Conservation (phyloP, 164 flowering plant genomes). For the Chimonanthus praecox region DNA sequence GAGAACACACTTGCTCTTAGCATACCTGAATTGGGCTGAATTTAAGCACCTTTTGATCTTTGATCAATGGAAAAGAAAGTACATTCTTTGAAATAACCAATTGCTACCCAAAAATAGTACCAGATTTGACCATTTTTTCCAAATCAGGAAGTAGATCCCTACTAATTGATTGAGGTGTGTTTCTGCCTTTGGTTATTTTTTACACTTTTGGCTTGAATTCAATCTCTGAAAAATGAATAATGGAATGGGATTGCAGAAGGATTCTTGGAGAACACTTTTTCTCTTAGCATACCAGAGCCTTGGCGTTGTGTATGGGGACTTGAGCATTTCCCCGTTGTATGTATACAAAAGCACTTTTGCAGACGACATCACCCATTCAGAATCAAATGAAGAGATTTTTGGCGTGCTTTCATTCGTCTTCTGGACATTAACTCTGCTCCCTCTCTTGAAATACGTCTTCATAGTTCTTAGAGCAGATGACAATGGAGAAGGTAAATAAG, state of each 20-base stretch:
- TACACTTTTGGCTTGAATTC: background rate
- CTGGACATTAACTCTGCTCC: slow-evolving; percentile 72
- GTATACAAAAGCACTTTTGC: slow-evolving; percentile 88
- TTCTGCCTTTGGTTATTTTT: background rate
- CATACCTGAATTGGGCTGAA: slow-evolving; percentile 45
- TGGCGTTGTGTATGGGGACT: slow-evolving; percentile 90
- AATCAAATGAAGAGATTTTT: slow-evolving; percentile 81
- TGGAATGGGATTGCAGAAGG: slow-evolving; percentile 43
- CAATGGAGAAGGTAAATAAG: slow-evolving; percentile 64
- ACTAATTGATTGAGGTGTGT: background rate
- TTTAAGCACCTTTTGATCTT: too few species aligned
- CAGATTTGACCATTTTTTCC: too few species aligned
- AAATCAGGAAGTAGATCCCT: too few species aligned
- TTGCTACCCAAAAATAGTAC: too few species aligned
- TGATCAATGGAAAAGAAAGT: too few species aligned
- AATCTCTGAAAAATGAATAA: background rate
- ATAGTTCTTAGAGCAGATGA: slow-evolving; percentile 78
- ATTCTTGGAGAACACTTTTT: slow-evolving; percentile 64
- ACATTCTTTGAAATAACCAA: too few species aligned
- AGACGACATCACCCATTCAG: slow-evolving; percentile 74
- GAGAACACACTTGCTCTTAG: slow-evolving; percentile 55
- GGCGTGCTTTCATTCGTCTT: slow-evolving; percentile 79
- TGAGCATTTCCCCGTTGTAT: slow-evolving; percentile 80
- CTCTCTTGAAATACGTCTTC: slow-evolving; percentile 72
- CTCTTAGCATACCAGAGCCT: slow-evolving; percentile 81